phyloP scores from a whole-genome alignment of 2,329 filamentous ascomycete genomes.

The Alternaria sp. region DNA sequence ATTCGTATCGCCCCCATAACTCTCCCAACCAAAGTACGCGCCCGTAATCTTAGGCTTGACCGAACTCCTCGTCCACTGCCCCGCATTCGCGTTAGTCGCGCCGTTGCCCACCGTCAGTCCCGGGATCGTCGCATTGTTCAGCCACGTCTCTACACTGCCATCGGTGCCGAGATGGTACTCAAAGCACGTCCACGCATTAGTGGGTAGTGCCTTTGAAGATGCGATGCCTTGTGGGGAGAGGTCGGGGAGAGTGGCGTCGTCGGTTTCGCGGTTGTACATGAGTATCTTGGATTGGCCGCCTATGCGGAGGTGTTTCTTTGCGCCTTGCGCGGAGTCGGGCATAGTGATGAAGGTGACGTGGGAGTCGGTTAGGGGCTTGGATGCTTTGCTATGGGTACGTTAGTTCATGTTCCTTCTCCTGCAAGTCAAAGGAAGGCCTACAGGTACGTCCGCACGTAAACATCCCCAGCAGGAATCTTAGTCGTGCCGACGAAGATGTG shows the following conservation, averaged over 20 bases:
- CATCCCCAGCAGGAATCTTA: slow-evolving; percentile 61
- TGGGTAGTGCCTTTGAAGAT: slow-evolving; percentile 59
- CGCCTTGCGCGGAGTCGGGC: slow-evolving; percentile 63
- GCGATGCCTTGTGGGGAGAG: slow-evolving; percentile 66
- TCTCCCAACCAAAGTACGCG: slow-evolving; percentile 70
- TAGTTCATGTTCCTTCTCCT: background rate
- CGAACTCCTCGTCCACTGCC: slow-evolving; percentile 60
- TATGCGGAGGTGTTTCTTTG: slow-evolving; percentile 67
- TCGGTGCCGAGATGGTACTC: slow-evolving; percentile 67
- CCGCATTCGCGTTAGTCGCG: slow-evolving; percentile 59
- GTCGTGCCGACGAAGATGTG: slow-evolving; percentile 68
- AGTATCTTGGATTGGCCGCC: slow-evolving; percentile 66
- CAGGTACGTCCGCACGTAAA: slow-evolving; percentile 65
- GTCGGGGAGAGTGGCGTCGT: slow-evolving; percentile 68
- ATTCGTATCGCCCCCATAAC: slow-evolving; percentile 65
- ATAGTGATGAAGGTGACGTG: slow-evolving; percentile 71
- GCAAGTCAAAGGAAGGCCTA: slow-evolving; percentile 44
- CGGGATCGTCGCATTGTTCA: slow-evolving; percentile 59
- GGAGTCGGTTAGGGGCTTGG: slow-evolving; percentile 63
- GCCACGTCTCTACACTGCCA: slow-evolving; percentile 67
- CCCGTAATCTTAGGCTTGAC: slow-evolving; percentile 61
- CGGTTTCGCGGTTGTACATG: slow-evolving; percentile 69
- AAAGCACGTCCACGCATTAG: slow-evolving; percentile 64
- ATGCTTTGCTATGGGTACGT: slow-evolving; percentile 56
- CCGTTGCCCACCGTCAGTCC: slow-evolving; percentile 59